phyloP scores from a whole-genome alignment of 257 asterid genomes.

The Forsythia suspensa region DNA sequence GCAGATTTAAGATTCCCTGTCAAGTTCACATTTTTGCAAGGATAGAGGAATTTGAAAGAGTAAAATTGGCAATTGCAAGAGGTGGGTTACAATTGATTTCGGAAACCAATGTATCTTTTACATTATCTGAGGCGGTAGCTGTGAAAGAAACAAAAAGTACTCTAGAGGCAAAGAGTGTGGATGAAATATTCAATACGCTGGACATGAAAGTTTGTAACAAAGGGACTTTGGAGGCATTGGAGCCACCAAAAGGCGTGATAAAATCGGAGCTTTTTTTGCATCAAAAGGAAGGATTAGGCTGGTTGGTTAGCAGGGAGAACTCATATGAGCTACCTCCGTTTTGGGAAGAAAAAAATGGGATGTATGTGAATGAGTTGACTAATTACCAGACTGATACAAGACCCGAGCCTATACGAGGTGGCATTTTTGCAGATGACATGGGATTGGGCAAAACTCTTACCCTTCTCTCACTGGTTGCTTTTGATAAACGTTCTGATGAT shows the following conservation, averaged over 20 bases:
- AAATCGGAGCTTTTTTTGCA: constrained; percentile 62
- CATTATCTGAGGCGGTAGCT: constrained; percentile 55
- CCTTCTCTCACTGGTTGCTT: constrained; percentile 70
- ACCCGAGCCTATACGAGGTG: constrained; percentile 81
- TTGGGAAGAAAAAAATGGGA: constrained; percentile 64
- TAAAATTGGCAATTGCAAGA: constrained; percentile 37
- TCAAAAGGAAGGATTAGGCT: constrained; percentile 78
- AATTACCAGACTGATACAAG: constrained; percentile 49
- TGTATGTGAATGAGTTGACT: constrained; percentile 63
- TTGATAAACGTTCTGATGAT: constrained; percentile 45
- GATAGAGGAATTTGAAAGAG: constrained; percentile 47
- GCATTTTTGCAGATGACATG: constrained; percentile 92
- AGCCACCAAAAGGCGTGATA: constrained; percentile 65
- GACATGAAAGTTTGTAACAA: constrained; percentile 50
- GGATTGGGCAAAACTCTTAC: constrained; percentile 90
- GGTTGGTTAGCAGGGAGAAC: constrained; percentile 79
- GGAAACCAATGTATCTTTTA: constrained; percentile 39
- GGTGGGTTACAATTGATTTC: constrained; percentile 63
- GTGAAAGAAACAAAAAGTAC: constrained; percentile 46
- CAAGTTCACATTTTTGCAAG: constrained; percentile 75
- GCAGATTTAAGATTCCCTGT: constrained; percentile 53
- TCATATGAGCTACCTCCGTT: constrained; percentile 74
- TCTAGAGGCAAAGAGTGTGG: constrained; percentile 56
- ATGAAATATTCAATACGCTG: constrained; percentile 69
- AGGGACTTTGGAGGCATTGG: constrained; percentile 49